Evolutionary conservation across 768 basidiomycete genomes (phyloP).

Genomic region (Coprinellus aureogranulatus): DNA sequence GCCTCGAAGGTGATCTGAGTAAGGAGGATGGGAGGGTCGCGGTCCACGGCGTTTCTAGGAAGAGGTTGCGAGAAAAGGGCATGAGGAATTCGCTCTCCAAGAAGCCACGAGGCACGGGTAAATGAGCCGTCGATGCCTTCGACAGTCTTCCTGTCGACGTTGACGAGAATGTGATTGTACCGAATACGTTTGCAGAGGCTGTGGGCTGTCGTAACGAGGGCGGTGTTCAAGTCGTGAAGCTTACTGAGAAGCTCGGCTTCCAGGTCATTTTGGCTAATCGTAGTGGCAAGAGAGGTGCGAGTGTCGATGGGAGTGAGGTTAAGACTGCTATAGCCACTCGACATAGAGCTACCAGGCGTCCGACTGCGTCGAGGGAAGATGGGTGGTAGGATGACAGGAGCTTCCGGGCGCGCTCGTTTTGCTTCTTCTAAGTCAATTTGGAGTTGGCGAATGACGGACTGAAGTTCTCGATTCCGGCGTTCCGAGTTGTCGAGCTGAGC

Average conservation of each 20-base stretch:
- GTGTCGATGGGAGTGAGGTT: constrained; percentile 6
- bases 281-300: background rate
- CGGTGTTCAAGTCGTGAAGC: constrained; percentile 3
- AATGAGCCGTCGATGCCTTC: constrained; percentile 4
- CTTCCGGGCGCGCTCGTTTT: background rate
- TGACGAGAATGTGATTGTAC: constrained; percentile 11
- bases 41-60: background rate
- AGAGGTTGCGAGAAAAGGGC: background rate
- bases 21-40: constrained; percentile 1
- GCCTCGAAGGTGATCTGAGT: constrained; percentile 8
- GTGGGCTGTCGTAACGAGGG: background rate
- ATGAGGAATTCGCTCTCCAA: constrained; percentile 3
- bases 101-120: constrained; percentile 4
- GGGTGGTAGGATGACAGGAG: background rate
- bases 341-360: constrained; percentile 2
- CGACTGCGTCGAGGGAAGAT: background rate
- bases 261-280: background rate
- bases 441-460: constrained; percentile 4
- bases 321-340: background rate
- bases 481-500: constrained; percentile 1
- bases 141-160: constrained; percentile 4
- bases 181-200: constrained; percentile 2
- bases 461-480: constrained; percentile 3
- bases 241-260: background rate
- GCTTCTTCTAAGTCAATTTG: constrained; percentile 1